These are phyloP conservation scores for Zygosaccharomyces bisporus DNA, from an alignment of 805 yeast species.

Conservation along the genomic window DNA sequence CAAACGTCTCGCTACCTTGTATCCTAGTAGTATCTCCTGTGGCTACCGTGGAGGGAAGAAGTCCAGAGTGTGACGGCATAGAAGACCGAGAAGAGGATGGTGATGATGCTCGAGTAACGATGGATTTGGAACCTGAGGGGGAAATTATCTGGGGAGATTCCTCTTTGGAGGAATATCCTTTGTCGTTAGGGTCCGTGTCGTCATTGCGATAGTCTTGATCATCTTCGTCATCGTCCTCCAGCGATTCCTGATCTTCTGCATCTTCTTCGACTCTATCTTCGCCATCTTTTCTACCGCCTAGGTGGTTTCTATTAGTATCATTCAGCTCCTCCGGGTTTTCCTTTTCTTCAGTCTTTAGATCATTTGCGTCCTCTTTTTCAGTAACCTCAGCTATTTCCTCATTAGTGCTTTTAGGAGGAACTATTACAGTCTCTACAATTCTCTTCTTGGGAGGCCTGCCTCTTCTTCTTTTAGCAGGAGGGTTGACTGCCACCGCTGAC, in stretches of 20 bases:
- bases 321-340: constrained; percentile 38
- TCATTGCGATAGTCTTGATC: constrained; percentile 10
- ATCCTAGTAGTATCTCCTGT: constrained; percentile 12
- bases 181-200: not conserved
- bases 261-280: not conserved
- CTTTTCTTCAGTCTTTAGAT: constrained; percentile 13
- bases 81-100: constrained; percentile 12
- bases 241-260: constrained; percentile 37
- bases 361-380: constrained; percentile 7
- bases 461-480: constrained; percentile 27
- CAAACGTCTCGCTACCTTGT: constrained; percentile 7
- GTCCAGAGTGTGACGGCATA: constrained; percentile 9
- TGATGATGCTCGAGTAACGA: not conserved
- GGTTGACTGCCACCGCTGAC: constrained; percentile 1
- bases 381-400: constrained; percentile 22
- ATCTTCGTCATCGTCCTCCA: constrained; percentile 40
- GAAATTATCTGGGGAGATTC: constrained; percentile 2
- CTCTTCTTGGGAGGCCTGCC: constrained; percentile 37
- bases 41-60: constrained; percentile 11
- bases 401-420: constrained; percentile 21
- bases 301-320: constrained; percentile 56
- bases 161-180: constrained; percentile 7
- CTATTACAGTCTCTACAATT: constrained; percentile 30
- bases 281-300: constrained; percentile 46
- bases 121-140: not conserved